Conservation (phyloP, 306 rosid genomes). For the Coriaria nepalensis region DNA sequence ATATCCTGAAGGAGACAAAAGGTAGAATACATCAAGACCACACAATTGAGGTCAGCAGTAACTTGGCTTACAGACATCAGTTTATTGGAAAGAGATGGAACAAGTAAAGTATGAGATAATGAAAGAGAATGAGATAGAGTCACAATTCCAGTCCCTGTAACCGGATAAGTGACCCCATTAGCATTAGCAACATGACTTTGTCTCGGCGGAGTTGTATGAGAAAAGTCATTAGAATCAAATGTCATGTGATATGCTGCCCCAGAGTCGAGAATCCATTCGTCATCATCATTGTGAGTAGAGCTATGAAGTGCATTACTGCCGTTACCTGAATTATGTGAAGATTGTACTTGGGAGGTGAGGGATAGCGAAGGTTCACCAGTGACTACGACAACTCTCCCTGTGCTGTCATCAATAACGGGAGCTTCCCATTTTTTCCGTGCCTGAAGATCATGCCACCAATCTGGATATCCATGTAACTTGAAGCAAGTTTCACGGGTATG, state of each 20-base stretch:
- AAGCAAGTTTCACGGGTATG: slow-evolving; percentile 6
- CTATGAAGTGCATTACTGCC: too few species aligned
- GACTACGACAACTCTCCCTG: too few species aligned
- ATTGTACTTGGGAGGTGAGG: too few species aligned
- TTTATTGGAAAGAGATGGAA: slow-evolving; percentile 1
- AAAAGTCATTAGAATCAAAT: too few species aligned
- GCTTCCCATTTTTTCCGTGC: not conserved
- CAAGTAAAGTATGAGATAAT: not conserved
- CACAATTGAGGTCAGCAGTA: not conserved
- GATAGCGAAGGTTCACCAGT: too few species aligned
- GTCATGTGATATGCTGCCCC: too few species aligned
- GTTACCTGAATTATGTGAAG: too few species aligned
- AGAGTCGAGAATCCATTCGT: too few species aligned
- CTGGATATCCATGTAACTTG: slow-evolving; percentile 6
- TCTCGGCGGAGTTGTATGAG: too few species aligned
- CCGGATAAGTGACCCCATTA: slow-evolving; percentile 3
- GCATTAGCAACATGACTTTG: not conserved
- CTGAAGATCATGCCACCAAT: slow-evolving; percentile 1
- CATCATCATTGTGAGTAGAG: too few species aligned
- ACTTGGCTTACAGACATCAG: not conserved
- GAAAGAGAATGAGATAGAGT: not conserved
- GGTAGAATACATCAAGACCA: not conserved
- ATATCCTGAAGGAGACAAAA: slow-evolving; percentile 7
- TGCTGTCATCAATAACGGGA: too few species aligned
- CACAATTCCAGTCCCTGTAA: not conserved